A percentile compares a stretch with the other conserved stretches of the same genome.
Conservation (phyloP, 208 protist genomes). For the Leishmania arabica region DNA sequence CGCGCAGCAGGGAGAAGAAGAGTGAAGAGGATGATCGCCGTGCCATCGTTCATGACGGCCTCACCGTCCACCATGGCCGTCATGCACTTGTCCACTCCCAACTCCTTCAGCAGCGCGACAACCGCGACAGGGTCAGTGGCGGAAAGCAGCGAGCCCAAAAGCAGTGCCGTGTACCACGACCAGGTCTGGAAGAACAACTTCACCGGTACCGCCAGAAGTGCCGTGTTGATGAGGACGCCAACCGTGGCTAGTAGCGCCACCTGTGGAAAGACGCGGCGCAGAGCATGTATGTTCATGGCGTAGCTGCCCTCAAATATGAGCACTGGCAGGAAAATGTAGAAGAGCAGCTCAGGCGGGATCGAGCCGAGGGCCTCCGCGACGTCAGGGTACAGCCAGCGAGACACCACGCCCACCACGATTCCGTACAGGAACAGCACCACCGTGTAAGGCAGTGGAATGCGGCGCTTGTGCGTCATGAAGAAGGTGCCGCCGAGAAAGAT, state of each 20-base stretch:
- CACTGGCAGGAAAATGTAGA: conserved; percentile 90
- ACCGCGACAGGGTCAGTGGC: conserved; percentile 93
- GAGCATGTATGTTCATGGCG: conserved; percentile 74
- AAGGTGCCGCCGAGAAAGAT: conserved; percentile 80
- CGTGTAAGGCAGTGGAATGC: conserved; percentile 78
- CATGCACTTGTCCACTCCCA: conserved; percentile 75
- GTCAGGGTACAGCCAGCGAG: conserved; percentile 51
- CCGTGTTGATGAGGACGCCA: conserved; percentile 79
- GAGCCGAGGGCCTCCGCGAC: conserved; percentile 53
- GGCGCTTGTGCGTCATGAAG: conserved; percentile 60
- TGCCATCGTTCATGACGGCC: conserved; percentile 90
- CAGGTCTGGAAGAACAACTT: conserved; percentile 56
- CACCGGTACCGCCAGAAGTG: conserved; percentile 52
- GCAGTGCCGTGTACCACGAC: conserved; percentile 67
- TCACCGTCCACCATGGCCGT: conserved; percentile 89
- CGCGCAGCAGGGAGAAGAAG: conserved; percentile 73
- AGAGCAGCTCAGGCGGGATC: conserved; percentile 83
- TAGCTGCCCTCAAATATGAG: conserved; percentile 92
- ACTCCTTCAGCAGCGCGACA: conserved; percentile 81
- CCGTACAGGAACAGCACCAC: conserved; percentile 84
- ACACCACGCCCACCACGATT: conserved; percentile 61
- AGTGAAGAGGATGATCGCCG: conserved; percentile 87
- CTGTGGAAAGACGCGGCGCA: conserved; percentile 70
- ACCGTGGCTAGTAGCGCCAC: conserved; percentile 73
- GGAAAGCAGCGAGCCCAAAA: conserved; percentile 84